phyloP scores from a whole-genome alignment of 129 eudicot species.

The Saposhnikovia divaricata region DNA sequence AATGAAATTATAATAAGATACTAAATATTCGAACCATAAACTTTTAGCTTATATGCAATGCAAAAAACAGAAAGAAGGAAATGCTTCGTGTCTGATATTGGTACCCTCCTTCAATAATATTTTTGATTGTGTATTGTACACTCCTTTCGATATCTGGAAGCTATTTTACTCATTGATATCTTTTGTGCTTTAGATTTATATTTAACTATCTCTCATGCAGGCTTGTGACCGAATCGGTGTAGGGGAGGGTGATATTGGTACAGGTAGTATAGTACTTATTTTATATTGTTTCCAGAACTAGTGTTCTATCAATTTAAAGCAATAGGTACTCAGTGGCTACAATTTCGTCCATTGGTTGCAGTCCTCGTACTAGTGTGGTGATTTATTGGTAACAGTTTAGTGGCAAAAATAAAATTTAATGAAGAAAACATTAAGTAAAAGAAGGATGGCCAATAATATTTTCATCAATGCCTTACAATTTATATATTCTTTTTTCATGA shows the following conservation, averaged over 20 bases:
- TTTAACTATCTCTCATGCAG: slow-evolving; percentile 26
- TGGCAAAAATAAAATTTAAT: background rate
- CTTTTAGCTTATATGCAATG: background rate
- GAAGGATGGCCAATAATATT: background rate
- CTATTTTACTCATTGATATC: background rate
- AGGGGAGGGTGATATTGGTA: slow-evolving; percentile 51
- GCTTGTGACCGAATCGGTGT: slow-evolving; percentile 69
- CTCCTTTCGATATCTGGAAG: background rate
- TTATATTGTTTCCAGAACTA: background rate
- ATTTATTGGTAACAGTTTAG: background rate
- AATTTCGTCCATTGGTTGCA: background rate
- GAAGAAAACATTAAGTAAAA: background rate
- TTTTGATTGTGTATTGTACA: background rate
- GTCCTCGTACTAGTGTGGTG: background rate
- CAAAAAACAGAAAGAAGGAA: background rate
- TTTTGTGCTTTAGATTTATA: slow-evolving; percentile 15
- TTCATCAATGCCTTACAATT: background rate
- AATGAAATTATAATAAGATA: background rate
- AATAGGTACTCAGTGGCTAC: background rate
- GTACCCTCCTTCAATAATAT: background rate
- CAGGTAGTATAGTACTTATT: slow-evolving; percentile 40
- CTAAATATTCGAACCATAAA: background rate
- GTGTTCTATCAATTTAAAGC: background rate
- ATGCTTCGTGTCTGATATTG: background rate
- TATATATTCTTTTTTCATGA: background rate